phyloP scores from a whole-genome alignment of 495 filamentous ascomycete genomes.

The Penicillium steckii region DNA sequence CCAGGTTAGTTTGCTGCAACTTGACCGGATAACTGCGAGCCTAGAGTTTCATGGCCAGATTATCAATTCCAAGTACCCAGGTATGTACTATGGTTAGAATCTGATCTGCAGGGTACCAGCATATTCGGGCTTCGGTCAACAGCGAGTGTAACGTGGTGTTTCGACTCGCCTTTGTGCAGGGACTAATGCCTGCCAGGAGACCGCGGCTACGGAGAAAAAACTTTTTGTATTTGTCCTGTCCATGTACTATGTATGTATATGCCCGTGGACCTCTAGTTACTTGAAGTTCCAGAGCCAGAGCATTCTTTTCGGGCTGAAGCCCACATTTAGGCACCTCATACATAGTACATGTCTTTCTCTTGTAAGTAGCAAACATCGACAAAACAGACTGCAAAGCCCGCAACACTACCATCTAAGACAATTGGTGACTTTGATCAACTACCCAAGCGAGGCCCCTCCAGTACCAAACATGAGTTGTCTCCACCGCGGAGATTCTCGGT shows the following conservation, averaged over 20 bases:
- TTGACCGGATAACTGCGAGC: background rate
- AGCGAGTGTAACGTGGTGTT: slow-evolving; percentile 2
- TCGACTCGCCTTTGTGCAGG: background rate
- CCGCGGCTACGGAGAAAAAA: background rate
- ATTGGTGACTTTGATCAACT: background rate
- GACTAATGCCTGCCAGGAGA: background rate
- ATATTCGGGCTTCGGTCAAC: background rate
- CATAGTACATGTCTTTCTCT: too few relatives aligned
- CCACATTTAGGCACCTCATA: too few relatives aligned
- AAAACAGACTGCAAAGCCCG: background rate
- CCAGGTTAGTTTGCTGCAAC: background rate
- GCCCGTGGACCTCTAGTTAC: too few relatives aligned
- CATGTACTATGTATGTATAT: too few relatives aligned
- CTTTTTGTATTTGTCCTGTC: too few relatives aligned
- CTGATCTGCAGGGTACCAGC: slow-evolving; percentile 3
- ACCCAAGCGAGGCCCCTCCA: background rate
- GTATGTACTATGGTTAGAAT: slow-evolving; percentile 2
- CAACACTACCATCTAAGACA: background rate
- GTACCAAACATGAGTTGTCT: background rate
- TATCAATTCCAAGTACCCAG: background rate
- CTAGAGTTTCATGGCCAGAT: too few relatives aligned
- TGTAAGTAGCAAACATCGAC: too few relatives aligned
- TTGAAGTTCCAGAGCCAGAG: too few relatives aligned
- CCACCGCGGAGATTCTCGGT: background rate
- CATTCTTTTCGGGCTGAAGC: too few relatives aligned